Base-by-base conservation (phyloP, 345 rosid genomes). In the Litchi chinensis region DNA sequence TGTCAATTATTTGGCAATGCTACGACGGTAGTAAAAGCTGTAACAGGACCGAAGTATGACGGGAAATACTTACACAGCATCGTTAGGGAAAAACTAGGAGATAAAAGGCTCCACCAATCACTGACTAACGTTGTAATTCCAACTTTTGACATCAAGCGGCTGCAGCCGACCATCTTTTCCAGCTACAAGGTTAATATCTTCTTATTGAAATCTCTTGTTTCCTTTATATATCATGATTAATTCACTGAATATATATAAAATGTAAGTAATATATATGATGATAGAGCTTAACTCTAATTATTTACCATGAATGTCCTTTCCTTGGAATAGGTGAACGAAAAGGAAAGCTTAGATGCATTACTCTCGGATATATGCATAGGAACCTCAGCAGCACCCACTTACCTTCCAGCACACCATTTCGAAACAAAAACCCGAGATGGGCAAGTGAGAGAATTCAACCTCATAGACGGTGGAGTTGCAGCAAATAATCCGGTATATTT, bases 351-450 rank as follows among this genome's bases (percentile, higher is more conserved):
- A 5, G 79, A 89, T 77, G 90, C 91, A 10, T 76, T 81, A 22
- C 76, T 89, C 54, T 82, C 91, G 0, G 93, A 91, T 43, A 82
- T 86, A 65, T 91, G 93, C 79, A 86, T 88, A 75, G 85, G 3
- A 89, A 90, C 94, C 41, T 91, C 91, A 12, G 93, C 93, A 0
- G 90, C 93, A 16, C 94, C 94, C 2, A 88, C 90, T 60, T 85
- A 80, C 70, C 88, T 91, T 15, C 94, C 91, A 0, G 88, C 90
- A 2, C 83, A 87, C 78, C 21, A 39, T 44, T 89, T 89, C 15
- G 78, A 82, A 74, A 87, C 88, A 21, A 24, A 71, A 56, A 80
- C 80, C 28, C 26, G 52, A 1, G 26, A 39, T 6, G 87, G 86
- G 4, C 64, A 82, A 37, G 74, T 74, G 8, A 81, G 85, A 26